Percentiles rank a stretch among this genome's conserved stretches.
These are phyloP conservation scores for Lanmaoa rubissima DNA, from an alignment of 768 basidiomycete genomes.

Conservation along the genomic window DNA sequence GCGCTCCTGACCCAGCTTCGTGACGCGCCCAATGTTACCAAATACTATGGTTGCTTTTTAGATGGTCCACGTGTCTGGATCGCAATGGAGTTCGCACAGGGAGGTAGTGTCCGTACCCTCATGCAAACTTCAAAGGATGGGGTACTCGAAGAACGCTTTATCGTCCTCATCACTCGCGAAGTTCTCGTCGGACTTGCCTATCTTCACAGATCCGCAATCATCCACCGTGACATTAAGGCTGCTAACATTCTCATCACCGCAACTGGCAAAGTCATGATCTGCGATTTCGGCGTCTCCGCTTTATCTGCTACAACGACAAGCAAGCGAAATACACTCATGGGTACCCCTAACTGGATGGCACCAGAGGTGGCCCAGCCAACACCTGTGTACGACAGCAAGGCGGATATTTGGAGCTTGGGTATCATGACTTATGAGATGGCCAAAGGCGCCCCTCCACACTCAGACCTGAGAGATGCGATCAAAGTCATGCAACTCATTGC, in stretches of 20 bases:
- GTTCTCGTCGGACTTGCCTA: slow-evolving; percentile 84
- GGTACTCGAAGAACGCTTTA: slow-evolving; percentile 85
- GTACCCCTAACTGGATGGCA: slow-evolving; percentile 99
- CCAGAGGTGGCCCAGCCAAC: slow-evolving; percentile 92
- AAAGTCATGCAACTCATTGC: slow-evolving; percentile 89
- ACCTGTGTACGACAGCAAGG: slow-evolving; percentile 93
- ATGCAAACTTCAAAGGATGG: slow-evolving; percentile 83
- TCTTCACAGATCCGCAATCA: slow-evolving; percentile 91
- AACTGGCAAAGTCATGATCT: slow-evolving; percentile 89
- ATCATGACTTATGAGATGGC: slow-evolving; percentile 96
- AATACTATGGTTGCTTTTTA: slow-evolving; percentile 95
- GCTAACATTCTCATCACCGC: slow-evolving; percentile 93
- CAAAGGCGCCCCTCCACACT: slow-evolving; percentile 93
- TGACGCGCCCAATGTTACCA: slow-evolving; percentile 87
- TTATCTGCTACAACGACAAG: slow-evolving; percentile 79
- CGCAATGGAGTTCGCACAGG: slow-evolving; percentile 96
- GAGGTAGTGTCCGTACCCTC: slow-evolving; percentile 89
- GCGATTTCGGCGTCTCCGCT: slow-evolving; percentile 98
- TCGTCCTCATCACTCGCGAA: slow-evolving; percentile 85
- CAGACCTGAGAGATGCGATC: slow-evolving; percentile 77
- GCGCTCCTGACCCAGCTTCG: slow-evolving; percentile 86
- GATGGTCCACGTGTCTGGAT: slow-evolving; percentile 98
- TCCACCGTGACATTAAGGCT: slow-evolving; percentile 97
- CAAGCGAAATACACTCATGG: slow-evolving; percentile 94
- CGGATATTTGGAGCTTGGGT: slow-evolving; percentile 97